phyloP scores from a whole-genome alignment of 768 basidiomycete species.

The Leucocoprinus birnbaumii region DNA sequence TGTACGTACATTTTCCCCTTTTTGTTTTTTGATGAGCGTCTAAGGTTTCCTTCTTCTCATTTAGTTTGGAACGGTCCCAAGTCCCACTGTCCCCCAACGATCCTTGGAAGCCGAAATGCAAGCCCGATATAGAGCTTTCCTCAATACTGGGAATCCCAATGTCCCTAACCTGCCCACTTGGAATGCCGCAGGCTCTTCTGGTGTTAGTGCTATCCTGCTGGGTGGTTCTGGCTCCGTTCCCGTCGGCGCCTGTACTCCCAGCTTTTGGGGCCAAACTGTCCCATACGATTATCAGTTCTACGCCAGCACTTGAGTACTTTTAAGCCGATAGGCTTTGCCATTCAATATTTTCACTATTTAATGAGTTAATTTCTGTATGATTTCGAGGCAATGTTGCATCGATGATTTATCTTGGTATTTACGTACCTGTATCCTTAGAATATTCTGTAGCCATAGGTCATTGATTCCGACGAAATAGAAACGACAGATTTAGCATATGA shows the following conservation, averaged over 20 bases:
- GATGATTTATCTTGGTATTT: too few species aligned
- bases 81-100: constrained; percentile 52
- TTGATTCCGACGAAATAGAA: not conserved
- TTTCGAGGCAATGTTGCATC: too few species aligned
- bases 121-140: constrained; percentile 64
- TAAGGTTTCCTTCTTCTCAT: constrained; percentile 7
- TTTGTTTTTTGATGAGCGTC: not conserved
- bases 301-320: constrained; percentile 23
- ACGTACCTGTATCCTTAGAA: constrained; percentile 2
- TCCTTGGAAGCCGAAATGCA: constrained; percentile 66
- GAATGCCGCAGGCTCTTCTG: constrained; percentile 45
- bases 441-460: not conserved
- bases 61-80: constrained; percentile 54
- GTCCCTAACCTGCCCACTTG: constrained; percentile 46
- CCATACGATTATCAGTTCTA: constrained; percentile 74
- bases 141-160: constrained; percentile 62
- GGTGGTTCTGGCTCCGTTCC: constrained; percentile 56
- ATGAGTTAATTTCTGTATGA: too few species aligned
- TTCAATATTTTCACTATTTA: too few species aligned
- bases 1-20: constrained; percentile 35
- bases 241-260: constrained; percentile 58
- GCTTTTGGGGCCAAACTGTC: constrained; percentile 65
- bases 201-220: constrained; percentile 57
- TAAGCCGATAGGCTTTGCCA: too few species aligned
- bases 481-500: too few species aligned